Conservation (phyloP, 1,139 yeast genomes). For the Candida sanyaensis region DNA sequence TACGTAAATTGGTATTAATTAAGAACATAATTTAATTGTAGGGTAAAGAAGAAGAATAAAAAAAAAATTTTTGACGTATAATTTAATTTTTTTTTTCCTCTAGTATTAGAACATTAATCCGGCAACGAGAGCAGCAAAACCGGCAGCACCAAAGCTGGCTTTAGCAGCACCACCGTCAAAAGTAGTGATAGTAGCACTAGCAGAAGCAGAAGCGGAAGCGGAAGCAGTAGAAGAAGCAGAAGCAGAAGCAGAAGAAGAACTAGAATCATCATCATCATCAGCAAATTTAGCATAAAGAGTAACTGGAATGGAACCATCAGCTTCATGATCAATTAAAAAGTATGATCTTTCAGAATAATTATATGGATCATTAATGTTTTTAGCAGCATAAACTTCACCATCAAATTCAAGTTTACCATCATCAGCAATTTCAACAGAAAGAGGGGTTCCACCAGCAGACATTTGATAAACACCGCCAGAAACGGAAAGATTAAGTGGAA, state of each 20-base stretch:
- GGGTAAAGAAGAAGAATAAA: too few relatives aligned
- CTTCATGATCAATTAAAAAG: conserved; percentile 23
- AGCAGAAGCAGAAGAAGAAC: conserved; percentile 5
- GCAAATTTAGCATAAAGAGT: conserved; percentile 15
- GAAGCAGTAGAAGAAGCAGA: conserved; percentile 5
- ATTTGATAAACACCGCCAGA: conserved; percentile 10
- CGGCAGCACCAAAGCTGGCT: not conserved
- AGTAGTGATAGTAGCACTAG: conserved; percentile 3
- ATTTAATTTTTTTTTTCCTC: too few relatives aligned
- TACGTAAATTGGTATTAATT: not conserved
- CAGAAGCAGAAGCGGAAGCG: conserved; percentile 5
- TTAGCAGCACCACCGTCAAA: conserved; percentile 3
- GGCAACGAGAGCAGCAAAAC: conserved; percentile 1
- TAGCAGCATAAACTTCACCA: conserved; percentile 42
- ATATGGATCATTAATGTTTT: conserved; percentile 46
- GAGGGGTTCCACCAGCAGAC: conserved; percentile 13
- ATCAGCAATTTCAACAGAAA: conserved; percentile 16
- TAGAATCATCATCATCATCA: conserved; percentile 2
- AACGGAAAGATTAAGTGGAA: not conserved
- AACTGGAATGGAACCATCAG: conserved; percentile 20
- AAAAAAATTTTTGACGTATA: too few relatives aligned
- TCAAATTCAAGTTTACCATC: conserved; percentile 26
- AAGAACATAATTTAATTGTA: too few relatives aligned
- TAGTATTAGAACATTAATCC: not conserved
- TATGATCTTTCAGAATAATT: conserved; percentile 29